These are phyloP conservation scores for Omphalotus olearius DNA, from an alignment of 1,284 basidiomycete genomes.

Conservation along the genomic window DNA sequence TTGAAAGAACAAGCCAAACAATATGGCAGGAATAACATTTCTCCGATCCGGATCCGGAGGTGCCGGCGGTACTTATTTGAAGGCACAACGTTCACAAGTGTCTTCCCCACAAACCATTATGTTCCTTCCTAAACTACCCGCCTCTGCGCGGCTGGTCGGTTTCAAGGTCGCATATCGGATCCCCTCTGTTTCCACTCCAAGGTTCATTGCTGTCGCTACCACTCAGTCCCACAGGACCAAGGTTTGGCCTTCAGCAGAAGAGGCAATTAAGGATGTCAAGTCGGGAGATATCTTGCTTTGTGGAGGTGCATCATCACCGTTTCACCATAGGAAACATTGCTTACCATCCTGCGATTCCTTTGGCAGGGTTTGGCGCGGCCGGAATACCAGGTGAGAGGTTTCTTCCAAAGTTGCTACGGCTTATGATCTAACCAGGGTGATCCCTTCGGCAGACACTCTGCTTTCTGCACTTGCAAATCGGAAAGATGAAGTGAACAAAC, in stretches of 20 bases:
- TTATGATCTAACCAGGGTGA: slow-evolving; percentile 7
- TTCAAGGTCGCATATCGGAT: slow-evolving; percentile 11
- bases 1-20: no score
- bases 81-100: not conserved
- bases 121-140: slow-evolving; percentile 5
- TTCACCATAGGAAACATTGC: not conserved
- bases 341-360: slow-evolving; percentile 6
- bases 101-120: slow-evolving; percentile 7
- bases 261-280: slow-evolving; percentile 80
- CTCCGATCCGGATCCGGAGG: not conserved
- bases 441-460: slow-evolving; percentile 61
- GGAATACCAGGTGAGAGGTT: slow-evolving; percentile 62
- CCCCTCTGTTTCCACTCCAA: slow-evolving; percentile 19
- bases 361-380: slow-evolving; percentile 72
- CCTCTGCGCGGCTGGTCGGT: slow-evolving; percentile 4
- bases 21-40: no score
- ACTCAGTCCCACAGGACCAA: slow-evolving; percentile 55
- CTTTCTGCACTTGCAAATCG: slow-evolving; percentile 77
- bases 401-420: not conserved
- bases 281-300: slow-evolving; percentile 76
- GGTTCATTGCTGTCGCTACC: slow-evolving; percentile 30
- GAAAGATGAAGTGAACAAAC: slow-evolving; percentile 57
- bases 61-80: not conserved
- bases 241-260: slow-evolving; percentile 75
- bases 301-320: slow-evolving; percentile 55